Conservation (phyloP, 1,284 basidiomycete genomes). For the Neolentinus lepideus region DNA sequence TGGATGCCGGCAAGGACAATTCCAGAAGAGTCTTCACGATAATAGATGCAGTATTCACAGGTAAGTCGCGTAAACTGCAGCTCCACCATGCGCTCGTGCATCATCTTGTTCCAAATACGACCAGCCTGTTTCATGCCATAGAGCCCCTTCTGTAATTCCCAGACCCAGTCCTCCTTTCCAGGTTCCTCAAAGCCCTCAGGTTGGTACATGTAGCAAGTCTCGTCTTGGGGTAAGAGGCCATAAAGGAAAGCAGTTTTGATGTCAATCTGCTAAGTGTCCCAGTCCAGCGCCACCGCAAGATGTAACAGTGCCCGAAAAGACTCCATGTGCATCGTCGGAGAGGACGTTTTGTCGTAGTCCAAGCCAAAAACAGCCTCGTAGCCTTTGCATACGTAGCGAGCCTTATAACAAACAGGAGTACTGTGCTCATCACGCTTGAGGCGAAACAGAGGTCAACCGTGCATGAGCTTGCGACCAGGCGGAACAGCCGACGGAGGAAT, state of each 20-base stretch:
- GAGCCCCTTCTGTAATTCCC: too few relatives aligned
- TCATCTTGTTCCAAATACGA: too few relatives aligned
- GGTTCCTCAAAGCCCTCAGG: slow-evolving; percentile 24
- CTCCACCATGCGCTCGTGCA: too few relatives aligned
- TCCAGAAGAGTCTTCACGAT: too few relatives aligned
- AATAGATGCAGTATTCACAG: too few relatives aligned
- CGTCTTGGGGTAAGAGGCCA: slow-evolving; percentile 25
- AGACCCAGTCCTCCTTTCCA: too few relatives aligned
- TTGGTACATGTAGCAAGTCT: slow-evolving; percentile 32
- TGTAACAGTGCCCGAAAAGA: slow-evolving; percentile 28
- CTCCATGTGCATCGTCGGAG: slow-evolving; percentile 30
- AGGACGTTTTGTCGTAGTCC: slow-evolving; percentile 34
- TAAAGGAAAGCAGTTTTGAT: slow-evolving; percentile 40
- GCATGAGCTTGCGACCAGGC: slow-evolving; percentile 13
- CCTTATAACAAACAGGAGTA: slow-evolving; percentile 26
- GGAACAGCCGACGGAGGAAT: slow-evolving; percentile 18
- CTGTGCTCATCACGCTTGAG: too few relatives aligned
- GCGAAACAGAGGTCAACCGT: slow-evolving; percentile 22
- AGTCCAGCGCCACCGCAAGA: slow-evolving; percentile 25
- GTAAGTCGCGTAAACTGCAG: too few relatives aligned
- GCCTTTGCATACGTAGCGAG: slow-evolving; percentile 28
- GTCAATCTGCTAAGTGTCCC: slow-evolving; percentile 34
- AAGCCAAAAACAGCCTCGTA: slow-evolving; percentile 29
- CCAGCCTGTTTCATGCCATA: too few relatives aligned
- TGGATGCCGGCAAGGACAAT: too few relatives aligned